Evolutionary conservation across 2,329 filamentous ascomycete genomes (phyloP), one percentile per base, ranked within the genome.

Genomic region (Fusarium chaquense): DNA sequence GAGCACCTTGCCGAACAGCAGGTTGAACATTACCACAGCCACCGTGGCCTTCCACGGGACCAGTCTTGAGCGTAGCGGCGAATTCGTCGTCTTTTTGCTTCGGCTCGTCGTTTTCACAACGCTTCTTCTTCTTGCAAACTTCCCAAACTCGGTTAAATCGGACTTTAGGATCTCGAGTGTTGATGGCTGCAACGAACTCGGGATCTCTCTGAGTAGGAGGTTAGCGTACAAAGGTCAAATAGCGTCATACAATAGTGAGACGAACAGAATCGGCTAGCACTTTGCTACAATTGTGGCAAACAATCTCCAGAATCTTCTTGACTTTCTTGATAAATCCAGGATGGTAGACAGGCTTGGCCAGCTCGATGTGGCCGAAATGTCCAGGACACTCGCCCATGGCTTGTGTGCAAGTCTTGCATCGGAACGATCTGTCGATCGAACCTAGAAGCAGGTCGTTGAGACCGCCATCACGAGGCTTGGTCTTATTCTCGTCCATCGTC

Each of bases 211-310:
- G 79, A 74, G 82, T 79, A 80, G 75, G 73, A 81, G 80, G 85
- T 92, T 86, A 92, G 89, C 85, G 88, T 85, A 82, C 83, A 80
- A 78, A 82, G 83, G 78, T 77, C 78, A 78, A 81, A 80, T 82
- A 86, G 82, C 83, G 85, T 83, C 82, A 79, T 77, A 80, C 84
- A 85, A 85, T 78, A 85, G 85, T 78, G 77, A 79, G 85, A 97
- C 95, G 93, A 91, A 98, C 95, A 91, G 93, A 93, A 88, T 98
- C 94, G 83, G 94, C 91, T 86, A 97, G 89, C 79, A 98, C 93
- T 86, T 96, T 97, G 83, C 94, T 95, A 87, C 97, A 99, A 82
- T 97, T 98, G 84, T 97, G 94, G 87, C 97, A 99, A 81, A 99
- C 94, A 75, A 94, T 96, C 87, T 99, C 97, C 81, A 99, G 86